Evolutionary conservation across 1,139 yeast species (phyloP).

Genomic region (Diutina pseudorugosa): DNA sequence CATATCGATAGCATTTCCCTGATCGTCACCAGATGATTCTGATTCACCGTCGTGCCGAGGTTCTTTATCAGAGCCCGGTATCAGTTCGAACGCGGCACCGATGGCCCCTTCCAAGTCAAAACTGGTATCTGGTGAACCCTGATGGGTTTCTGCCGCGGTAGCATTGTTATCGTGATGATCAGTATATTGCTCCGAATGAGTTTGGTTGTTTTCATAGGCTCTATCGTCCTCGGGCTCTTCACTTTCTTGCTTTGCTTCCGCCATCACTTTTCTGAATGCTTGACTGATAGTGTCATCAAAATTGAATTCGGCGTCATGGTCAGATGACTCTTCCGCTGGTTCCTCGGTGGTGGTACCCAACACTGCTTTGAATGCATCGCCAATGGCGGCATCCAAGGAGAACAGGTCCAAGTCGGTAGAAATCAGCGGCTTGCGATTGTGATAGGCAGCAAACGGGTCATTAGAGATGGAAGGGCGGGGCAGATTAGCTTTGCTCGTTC

Average conservation of each 20-base stretch:
- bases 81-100: not conserved
- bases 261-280: not conserved
- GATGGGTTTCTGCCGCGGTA: not conserved
- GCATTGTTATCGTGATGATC: not conserved
- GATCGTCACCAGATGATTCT: not conserved
- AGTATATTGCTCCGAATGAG: not conserved
- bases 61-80: not conserved
- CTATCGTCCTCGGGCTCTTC: not conserved
- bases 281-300: constrained; percentile 1
- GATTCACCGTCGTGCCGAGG: not conserved
- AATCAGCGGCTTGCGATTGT: not conserved
- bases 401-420: constrained; percentile 8
- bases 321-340: not conserved
- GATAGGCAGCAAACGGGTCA: not conserved
- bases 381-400: constrained; percentile 19
- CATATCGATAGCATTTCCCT: not conserved
- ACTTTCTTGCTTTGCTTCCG: not conserved
- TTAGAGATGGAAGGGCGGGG: not conserved
- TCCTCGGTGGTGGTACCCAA: not conserved
- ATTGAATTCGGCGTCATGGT: not conserved
- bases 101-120: not conserved
- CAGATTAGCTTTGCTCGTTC: not conserved
- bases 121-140: not conserved
- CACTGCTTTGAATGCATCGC: constrained; percentile 15
- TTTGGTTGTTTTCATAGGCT: not conserved